A percentile compares a stretch with the other conserved stretches of the same genome.
These are phyloP conservation scores for Monilinia polystroma DNA, from an alignment of 2,329 filamentous ascomycete species.

Conservation along the genomic window DNA sequence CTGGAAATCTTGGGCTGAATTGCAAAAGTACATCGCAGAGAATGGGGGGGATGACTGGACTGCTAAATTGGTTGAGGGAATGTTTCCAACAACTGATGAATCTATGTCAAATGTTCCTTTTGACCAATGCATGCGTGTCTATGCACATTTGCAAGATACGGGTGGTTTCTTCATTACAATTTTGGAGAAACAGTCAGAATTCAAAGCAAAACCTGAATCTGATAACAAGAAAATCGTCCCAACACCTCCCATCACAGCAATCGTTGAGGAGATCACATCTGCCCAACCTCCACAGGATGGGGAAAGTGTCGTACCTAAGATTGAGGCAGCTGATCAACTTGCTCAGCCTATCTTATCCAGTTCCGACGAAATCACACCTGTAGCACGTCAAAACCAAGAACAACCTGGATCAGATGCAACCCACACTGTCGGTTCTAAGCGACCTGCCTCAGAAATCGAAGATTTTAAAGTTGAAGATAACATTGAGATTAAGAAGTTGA, in stretches of 20 bases:
- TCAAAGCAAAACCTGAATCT: slow-evolving; percentile 72
- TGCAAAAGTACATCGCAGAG: slow-evolving; percentile 65
- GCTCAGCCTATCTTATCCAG: slow-evolving; percentile 30
- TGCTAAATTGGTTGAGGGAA: slow-evolving; percentile 70
- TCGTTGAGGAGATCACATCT: slow-evolving; percentile 45
- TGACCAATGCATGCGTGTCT: slow-evolving; percentile 89
- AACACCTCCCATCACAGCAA: slow-evolving; percentile 42
- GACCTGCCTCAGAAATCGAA: slow-evolving; percentile 41
- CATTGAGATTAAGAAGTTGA: slow-evolving; percentile 48
- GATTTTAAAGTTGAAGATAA: slow-evolving; percentile 28
- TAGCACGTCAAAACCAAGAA: slow-evolving; percentile 40
- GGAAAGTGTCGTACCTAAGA: slow-evolving; percentile 37
- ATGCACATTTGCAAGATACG: slow-evolving; percentile 93
- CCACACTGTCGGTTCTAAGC: slow-evolving; percentile 39
- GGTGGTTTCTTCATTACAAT: slow-evolving; percentile 98
- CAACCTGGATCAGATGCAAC: slow-evolving; percentile 31
- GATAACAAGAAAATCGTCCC: slow-evolving; percentile 50
- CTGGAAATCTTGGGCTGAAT: slow-evolving; percentile 79
- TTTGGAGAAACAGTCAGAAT: slow-evolving; percentile 85
- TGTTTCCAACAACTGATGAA: slow-evolving; percentile 71
- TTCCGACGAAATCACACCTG: slow-evolving; percentile 35
- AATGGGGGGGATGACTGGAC: slow-evolving; percentile 60
- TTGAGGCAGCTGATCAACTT: slow-evolving; percentile 38
- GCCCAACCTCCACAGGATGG: slow-evolving; percentile 38
- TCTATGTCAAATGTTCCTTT: slow-evolving; percentile 66